A percentile compares a stretch with the other conserved stretches of the same genome.
Conservation (phyloP, 148 eudicot species). For the Mesembryanthemum crystallinum region DNA sequence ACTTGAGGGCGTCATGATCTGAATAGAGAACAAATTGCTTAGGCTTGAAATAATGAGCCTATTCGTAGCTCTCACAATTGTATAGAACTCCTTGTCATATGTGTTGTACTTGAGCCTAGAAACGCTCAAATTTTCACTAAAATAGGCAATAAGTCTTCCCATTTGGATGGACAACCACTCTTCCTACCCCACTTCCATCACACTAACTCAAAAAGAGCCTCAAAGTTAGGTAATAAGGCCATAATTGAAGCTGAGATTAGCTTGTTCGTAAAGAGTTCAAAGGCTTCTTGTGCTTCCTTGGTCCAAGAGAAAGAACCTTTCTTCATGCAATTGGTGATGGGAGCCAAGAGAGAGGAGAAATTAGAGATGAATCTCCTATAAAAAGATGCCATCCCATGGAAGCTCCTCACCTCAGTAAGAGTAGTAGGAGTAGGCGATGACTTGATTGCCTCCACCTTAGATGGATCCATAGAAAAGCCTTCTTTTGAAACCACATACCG, state of each 20-base stretch:
- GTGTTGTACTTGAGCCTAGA: not conserved
- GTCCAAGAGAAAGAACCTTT: too few relatives aligned
- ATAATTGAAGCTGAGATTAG: not conserved
- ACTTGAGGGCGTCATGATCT: not conserved
- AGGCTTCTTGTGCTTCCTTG: too few relatives aligned
- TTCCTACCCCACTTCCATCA: not conserved
- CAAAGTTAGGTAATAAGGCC: not conserved
- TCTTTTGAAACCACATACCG: too few relatives aligned
- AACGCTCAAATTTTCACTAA: not conserved
- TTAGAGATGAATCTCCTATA: not conserved
- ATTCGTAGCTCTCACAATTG: not conserved
- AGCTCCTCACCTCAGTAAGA: not conserved
- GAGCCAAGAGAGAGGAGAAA: not conserved
- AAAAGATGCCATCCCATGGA: not conserved
- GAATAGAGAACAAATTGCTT: not conserved
- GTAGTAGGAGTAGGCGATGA: not conserved
- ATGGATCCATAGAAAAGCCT: too few relatives aligned
- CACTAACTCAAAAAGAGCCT: not conserved
- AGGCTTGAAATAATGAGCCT: not conserved
- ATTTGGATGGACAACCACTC: not conserved
- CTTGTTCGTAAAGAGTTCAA: not conserved
- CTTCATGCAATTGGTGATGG: not conserved
- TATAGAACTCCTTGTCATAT: not conserved
- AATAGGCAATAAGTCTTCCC: not conserved
- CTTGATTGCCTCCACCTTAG: too few relatives aligned